Evolutionary conservation across 2,329 filamentous ascomycete genomes (phyloP), one percentile per base, ranked within the genome.

Genomic region (Ceratocystis diversiconidia): DNA sequence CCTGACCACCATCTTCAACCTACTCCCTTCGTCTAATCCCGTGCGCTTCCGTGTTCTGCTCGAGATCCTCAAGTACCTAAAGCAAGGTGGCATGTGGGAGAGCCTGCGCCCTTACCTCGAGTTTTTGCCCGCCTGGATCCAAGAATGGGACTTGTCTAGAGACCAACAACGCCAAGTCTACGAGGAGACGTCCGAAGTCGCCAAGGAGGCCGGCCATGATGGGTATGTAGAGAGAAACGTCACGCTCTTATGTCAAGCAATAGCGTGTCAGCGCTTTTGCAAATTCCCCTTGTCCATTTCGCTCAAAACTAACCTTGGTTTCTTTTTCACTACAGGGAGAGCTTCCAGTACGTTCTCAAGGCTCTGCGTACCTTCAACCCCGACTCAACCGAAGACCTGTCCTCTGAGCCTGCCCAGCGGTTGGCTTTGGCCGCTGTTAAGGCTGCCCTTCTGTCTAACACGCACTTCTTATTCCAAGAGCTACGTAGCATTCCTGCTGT

Each of bases 1-100:
- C 71, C 84, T 99, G 71, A 91, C 90, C 73, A 96, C 92, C 72
- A 85, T 99, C 73, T 99, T 97, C 86, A 99, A 99, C 82, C 87
- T 95, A 70, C 83, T 97, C 70, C 79, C 86, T 70, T 79, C 86
- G 68, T 80, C 86, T 72, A 87, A 91, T 73, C 86, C 90, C 65
- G 83, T 89, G 73, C 87, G 94, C 68, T 96, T 88, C 77, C 88
- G 96, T 74, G 90, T 99, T 68, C 89, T 99, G 73, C 82, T 94
- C 75, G 85, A 91, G 72, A 91, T 96, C 71, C 78, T 97, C 69
- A 87, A 87, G 71, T 89, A 96, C 71, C 85, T 96, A 75, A 87
- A 87, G 74, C 76, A 79, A 66, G 82, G 87, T 71, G 80, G 83
- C 73, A 84, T 90, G 75, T 99, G 90, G 73, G 92, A 96, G 70